Evolutionary conservation across 1,284 basidiomycete species (phyloP).

Genomic region (Ustilago cynodontis): DNA sequence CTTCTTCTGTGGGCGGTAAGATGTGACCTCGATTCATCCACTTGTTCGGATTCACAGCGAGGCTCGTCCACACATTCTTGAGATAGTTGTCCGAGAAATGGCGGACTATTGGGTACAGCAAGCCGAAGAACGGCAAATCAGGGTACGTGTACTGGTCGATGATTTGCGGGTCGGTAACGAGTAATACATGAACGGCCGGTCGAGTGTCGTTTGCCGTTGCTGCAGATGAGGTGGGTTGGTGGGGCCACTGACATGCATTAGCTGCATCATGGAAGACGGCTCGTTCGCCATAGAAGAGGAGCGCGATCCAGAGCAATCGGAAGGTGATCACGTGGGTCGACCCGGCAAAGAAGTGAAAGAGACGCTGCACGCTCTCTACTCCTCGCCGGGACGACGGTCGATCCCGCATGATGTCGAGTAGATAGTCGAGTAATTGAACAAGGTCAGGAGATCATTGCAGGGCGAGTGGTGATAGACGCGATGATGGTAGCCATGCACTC

Average conservation of each 20-base stretch:
- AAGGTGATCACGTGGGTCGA: slow-evolving; percentile 30
- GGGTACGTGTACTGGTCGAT: slow-evolving; percentile 48
- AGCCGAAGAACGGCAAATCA: slow-evolving; percentile 18
- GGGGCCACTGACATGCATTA: slow-evolving; percentile 38
- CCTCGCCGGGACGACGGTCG: slow-evolving; percentile 7
- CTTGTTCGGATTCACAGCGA: slow-evolving; percentile 44
- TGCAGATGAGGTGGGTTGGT: slow-evolving; percentile 6
- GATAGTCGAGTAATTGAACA: background rate
- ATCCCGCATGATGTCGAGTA: slow-evolving; percentile 15
- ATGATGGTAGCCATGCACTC: background rate
- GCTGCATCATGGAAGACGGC: slow-evolving; percentile 39
- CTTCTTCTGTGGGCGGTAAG: slow-evolving; percentile 10
- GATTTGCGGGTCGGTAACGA: slow-evolving; percentile 53
- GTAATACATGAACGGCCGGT: slow-evolving; percentile 33
- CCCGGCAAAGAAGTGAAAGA: slow-evolving; percentile 19
- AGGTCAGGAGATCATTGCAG: background rate
- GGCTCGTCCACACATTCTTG: slow-evolving; percentile 44
- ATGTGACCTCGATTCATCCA: slow-evolving; percentile 33
- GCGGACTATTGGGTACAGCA: slow-evolving; percentile 35
- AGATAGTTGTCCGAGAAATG: slow-evolving; percentile 55
- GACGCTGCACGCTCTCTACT: slow-evolving; percentile 10
- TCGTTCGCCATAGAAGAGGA: slow-evolving; percentile 46
- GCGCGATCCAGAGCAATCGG: slow-evolving; percentile 35
- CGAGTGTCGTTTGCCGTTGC: slow-evolving; percentile 8
- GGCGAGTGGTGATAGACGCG: background rate